phyloP scores from a whole-genome alignment of 495 filamentous ascomycete species.

The Margaritispora aquatica region DNA sequence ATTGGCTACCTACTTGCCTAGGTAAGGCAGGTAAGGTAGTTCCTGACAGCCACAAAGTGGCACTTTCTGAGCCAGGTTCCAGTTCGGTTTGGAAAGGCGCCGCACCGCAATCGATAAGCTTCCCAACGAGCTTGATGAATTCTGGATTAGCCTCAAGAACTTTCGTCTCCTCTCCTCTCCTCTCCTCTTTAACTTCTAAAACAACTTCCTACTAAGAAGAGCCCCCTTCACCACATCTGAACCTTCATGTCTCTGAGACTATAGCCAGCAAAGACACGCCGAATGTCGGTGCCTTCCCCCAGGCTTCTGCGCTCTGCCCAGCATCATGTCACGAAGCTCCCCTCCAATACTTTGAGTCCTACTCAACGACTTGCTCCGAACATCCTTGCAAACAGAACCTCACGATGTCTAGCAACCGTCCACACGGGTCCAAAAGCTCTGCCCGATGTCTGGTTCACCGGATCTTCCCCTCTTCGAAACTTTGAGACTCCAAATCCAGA shows the following conservation, averaged over 20 bases:
- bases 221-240: background rate
- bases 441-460: slow-evolving; percentile 24
- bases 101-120: background rate
- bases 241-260: slow-evolving; percentile 16
- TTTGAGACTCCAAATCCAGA: slow-evolving; percentile 2
- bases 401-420: slow-evolving; percentile 22
- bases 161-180: background rate
- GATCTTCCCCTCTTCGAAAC: slow-evolving; percentile 11
- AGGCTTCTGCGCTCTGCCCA: slow-evolving; percentile 15
- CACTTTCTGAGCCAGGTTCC: background rate
- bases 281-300: slow-evolving; percentile 21
- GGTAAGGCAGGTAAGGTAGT: background rate
- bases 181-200: background rate
- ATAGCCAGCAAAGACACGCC: slow-evolving; percentile 10
- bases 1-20: background rate
- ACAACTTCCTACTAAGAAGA: background rate
- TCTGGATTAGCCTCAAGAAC: background rate
- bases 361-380: background rate
- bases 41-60: background rate
- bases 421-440: slow-evolving; percentile 13
- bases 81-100: background rate
- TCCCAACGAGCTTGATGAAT: background rate
- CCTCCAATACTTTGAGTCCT: slow-evolving; percentile 5
- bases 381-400: background rate
- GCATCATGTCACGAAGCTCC: slow-evolving; percentile 15